phyloP scores from a whole-genome alignment of 148 eudicot species.

The Cornus kousa region DNA sequence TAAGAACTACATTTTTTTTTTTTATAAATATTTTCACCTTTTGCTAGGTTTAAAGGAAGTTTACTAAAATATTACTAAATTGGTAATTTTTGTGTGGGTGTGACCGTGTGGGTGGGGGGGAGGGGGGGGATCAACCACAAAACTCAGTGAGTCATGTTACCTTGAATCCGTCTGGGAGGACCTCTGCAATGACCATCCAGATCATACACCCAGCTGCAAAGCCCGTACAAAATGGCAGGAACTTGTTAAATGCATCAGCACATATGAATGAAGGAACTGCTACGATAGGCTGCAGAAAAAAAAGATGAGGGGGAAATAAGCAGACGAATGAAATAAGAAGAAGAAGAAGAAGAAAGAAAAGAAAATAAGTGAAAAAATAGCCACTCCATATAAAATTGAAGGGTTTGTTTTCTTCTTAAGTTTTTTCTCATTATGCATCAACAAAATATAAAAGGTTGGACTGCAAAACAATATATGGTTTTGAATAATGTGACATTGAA shows the following conservation, averaged over 20 bases:
- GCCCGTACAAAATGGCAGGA: conserved; percentile 95
- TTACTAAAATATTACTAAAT: too few relatives aligned
- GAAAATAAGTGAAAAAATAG: not conserved
- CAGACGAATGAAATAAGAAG: not conserved
- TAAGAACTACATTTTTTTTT: too few relatives aligned
- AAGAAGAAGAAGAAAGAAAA: not conserved
- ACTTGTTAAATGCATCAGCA: conserved; percentile 87
- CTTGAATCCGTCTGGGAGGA: conserved; percentile 96
- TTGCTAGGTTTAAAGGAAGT: not conserved
- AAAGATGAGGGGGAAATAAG: conserved; percentile 15
- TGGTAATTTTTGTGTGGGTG: too few relatives aligned
- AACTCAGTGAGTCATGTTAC: conserved; percentile 25
- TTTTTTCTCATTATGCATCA: not conserved
- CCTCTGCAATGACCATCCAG: conserved; percentile 98
- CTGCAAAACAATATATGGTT: too few relatives aligned
- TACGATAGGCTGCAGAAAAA: conserved; percentile 82
- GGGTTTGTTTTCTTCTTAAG: not conserved
- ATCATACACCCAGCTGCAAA: conserved; percentile 99
- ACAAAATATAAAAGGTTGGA: not conserved
- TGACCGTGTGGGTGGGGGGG: not conserved
- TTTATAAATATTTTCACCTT: too few relatives aligned
- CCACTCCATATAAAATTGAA: not conserved
- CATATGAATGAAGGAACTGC: conserved; percentile 94
- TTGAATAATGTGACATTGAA: not conserved
- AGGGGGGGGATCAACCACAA: not conserved